Base-by-base conservation (phyloP, 139 green algal species). In the Asterochloris erici region DNA sequence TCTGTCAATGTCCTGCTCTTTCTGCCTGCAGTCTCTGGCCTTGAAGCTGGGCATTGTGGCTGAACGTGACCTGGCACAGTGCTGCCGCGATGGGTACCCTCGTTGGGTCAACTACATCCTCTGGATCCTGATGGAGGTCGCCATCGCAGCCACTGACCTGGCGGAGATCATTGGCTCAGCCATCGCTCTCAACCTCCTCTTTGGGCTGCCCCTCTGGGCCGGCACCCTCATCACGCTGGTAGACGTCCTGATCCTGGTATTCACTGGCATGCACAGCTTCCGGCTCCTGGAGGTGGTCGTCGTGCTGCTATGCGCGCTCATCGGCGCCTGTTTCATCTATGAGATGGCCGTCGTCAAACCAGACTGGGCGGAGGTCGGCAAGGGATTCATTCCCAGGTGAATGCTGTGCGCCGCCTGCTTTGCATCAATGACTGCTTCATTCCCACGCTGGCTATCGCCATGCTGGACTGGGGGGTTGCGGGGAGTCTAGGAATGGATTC, bases 131-230 rank as follows among this genome's bases (percentile, higher is more conserved):
- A 86, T 87, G 0, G 90, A 94, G 74, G 28, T 94, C 9, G 91
- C 90, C 38, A 94, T 94, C 79, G 83, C 78, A 9, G 91, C 91
- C 12, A 93, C 87, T 14, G 91, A 94, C 78, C 84, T 94, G 73
- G 87, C 90, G 11, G 89, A 92, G 79, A 82, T 92, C 26, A 89
- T 92, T 11, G 89, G 89, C 0, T 83, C 86, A 19, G 86, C 86
- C 13, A 82, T 84, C 21, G 89, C 89, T 0, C 77, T 92, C 28
- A 79, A 90, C 81, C 84, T 92, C 68, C 82, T 92, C 60, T 62
- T 84, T 54, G 61, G 62, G 17, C 26, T 87, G 10, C 89, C 89
- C 2, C 64, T 92, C 61, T 90, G 85, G 85, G 88, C 82, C 10
- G 88, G 88, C 47, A 84, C 90, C 28, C 68, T 91, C 16, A 85